A percentile compares a stretch with the other conserved stretches of the same genome.
Evolutionary conservation across 495 filamentous ascomycete genomes (phyloP).

Genomic region (Neurospora sp.): DNA sequence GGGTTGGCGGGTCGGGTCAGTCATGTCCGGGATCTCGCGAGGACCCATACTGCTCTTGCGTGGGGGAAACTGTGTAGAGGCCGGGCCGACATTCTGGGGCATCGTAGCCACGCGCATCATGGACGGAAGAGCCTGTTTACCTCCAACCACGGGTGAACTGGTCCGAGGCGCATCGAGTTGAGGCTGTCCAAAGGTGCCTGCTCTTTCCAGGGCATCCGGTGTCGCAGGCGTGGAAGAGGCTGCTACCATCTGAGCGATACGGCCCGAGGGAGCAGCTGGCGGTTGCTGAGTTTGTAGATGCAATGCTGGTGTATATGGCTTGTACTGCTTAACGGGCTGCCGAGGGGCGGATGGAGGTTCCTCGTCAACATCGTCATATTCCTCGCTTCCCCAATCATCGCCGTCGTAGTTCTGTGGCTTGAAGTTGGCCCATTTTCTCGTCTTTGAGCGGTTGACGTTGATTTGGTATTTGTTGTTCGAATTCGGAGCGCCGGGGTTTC

Average conservation of each 20-base stretch:
- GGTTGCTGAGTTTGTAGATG: conserved; percentile 12
- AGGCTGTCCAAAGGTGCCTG: neutral
- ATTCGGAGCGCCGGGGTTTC: conserved; percentile 19
- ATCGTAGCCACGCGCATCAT: conserved; percentile 9
- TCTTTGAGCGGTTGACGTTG: conserved; percentile 85
- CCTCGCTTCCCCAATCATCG: conserved; percentile 85
- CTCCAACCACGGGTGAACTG: neutral
- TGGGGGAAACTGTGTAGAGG: conserved; percentile 37
- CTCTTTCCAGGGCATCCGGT: neutral
- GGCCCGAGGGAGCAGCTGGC: neutral
- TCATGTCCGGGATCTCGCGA: conserved; percentile 20
- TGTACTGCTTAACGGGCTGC: conserved; percentile 16
- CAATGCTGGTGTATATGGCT: conserved; percentile 10
- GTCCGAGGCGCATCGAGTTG: neutral
- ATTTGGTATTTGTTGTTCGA: conserved; percentile 39
- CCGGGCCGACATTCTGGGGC: conserved; percentile 14
- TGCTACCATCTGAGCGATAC: neutral
- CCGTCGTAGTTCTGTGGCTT: conserved; percentile 83
- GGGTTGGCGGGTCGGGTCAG: conserved; percentile 10
- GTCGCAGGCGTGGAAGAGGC: neutral
- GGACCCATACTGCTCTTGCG: conserved; percentile 52
- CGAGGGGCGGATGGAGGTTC: conserved; percentile 35
- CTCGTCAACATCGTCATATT: conserved; percentile 50
- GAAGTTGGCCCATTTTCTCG: conserved; percentile 90
- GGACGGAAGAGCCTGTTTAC: neutral